Evolutionary conservation across 495 filamentous ascomycete species (phyloP), one percentile per base, ranked within the genome.

Genomic region (Amphirosellinia nigrospora): DNA sequence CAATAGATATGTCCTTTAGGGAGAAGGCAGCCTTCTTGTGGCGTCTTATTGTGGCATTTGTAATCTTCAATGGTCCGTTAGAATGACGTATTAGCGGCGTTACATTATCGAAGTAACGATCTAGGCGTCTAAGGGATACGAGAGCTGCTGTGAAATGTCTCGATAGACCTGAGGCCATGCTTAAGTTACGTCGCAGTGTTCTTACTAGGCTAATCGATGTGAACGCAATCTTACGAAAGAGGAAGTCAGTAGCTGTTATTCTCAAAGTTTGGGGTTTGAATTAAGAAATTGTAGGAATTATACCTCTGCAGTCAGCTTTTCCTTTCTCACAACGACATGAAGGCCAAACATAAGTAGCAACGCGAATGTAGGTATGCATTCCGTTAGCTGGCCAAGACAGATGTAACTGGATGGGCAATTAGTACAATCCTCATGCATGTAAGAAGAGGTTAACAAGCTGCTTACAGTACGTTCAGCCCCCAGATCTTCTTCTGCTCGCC

Each of bases 401-500:
- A 78, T 67, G 50, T 69, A 76, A 45, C 76, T 78, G 26, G 55
- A 19, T 30, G 21, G 19, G 38, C 2, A 13, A 23, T 76, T 28
- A 74, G 69, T 56, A 56, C 1, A 32, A 19, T 3, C 26, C 23
- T 32, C 3, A 16, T 34, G 1, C 41, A 4, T n/a, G 41, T 19
- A 23, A 16, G 39, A 53, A 32, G 39, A 53, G 26, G 30, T 71
- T 58, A 50, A 67, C 64, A 70, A 63, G 69, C 65, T 28, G 79
- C 82, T 66, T 73, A 79, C 72, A 81, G 72, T 15, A 86, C 72
- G 48, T 81, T 81, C 30, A 84, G 70, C 26, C 70, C 72, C 84
- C 84, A 86, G 28, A 85, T 79, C 66, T 80, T 80, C 48, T 77
- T 79, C 53, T 86, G 84, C 62, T 86, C 84, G n/a, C 79, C 74